Evolutionary conservation across 495 filamentous ascomycete genomes (phyloP), one percentile per base, ranked within the genome.

Genomic region (Melanomma pulvis-pyrius): DNA sequence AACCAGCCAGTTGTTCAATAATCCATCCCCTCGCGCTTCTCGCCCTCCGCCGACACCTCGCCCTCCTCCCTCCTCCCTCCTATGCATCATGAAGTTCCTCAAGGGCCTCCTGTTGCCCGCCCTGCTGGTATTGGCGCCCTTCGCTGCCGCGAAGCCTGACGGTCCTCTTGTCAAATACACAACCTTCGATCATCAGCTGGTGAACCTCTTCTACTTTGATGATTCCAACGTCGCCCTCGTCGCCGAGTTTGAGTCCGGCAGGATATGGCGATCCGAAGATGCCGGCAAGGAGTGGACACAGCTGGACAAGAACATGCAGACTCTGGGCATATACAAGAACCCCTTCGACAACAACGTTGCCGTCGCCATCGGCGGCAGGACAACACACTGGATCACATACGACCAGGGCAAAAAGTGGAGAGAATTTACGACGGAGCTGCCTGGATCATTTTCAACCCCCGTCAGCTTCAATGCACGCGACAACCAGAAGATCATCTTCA

Each of bases 381-480:
- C 77, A 21, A 78, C 74, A 46, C 92, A 97, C 78, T 97, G 87
- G 83, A 84, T 88, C 44, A 97, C 94, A 0, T 82, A 82, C 7
- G 86, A 98, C 76, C 82, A 84, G 69, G 94, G 91, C 19, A 81
- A 92, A 76, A 85, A 82, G 6, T 98, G 96, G 96, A 76, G 78
- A 32, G 74, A 82, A 21, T 97, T 96, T 74, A 71, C 85, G 49
- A 84, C 87, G 13, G 75, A 81, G 30, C 82, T 79, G 29, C 71
- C 72, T 28, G 82, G 79, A 32, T 81, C 82, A 30, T 74, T 80
- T 29, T 65, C 71, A 22, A 67, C 76, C 12, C 75, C 84, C 25
- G 77, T 98, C 60, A 79, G 75, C 24, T 98, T 96, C 77, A 91
- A 97, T 80, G 90, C 91, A 22, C 78, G 74, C 64, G 90, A 98